These are phyloP conservation scores for Cenchrus purpureus DNA, from an alignment of 176 grass and related monocot genomes.

Conservation along the genomic window DNA sequence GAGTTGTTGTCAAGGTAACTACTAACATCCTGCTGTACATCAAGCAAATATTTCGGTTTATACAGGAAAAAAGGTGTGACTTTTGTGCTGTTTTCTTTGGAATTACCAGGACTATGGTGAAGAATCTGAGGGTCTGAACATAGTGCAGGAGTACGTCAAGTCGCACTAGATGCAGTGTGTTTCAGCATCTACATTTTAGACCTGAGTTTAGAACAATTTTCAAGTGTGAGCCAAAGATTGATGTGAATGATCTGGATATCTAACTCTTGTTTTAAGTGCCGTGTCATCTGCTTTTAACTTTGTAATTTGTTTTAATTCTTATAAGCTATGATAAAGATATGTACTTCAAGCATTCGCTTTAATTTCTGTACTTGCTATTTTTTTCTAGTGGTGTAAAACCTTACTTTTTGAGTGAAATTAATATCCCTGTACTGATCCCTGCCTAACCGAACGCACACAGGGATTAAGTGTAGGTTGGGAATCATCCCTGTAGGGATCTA, in stretches of 20 bases:
- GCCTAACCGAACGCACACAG: too few species aligned
- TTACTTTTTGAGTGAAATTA: too few species aligned
- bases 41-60: background rate
- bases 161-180: constrained; percentile 50
- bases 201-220: constrained; percentile 29
- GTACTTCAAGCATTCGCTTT: too few species aligned
- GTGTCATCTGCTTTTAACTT: background rate
- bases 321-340: too few species aligned
- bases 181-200: constrained; percentile 12
- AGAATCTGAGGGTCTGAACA: constrained; percentile 87
- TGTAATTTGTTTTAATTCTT: too few species aligned
- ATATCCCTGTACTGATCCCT: too few species aligned
- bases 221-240: constrained; percentile 11
- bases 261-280: constrained; percentile 41
- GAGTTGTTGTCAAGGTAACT: constrained; percentile 73
- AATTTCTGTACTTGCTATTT: too few species aligned
- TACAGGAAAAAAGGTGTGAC: background rate
- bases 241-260: constrained; percentile 16
- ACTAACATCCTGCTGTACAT: background rate
- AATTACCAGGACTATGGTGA: constrained; percentile 77
- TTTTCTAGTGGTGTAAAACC: too few species aligned
- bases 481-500: too few species aligned
- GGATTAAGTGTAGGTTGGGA: too few species aligned
- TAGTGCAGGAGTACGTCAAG: constrained; percentile 87
- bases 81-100: constrained; percentile 6